These are phyloP conservation scores for Lanmaoa pseudosensibilis DNA, from an alignment of 768 basidiomycete species.

Conservation along the genomic window DNA sequence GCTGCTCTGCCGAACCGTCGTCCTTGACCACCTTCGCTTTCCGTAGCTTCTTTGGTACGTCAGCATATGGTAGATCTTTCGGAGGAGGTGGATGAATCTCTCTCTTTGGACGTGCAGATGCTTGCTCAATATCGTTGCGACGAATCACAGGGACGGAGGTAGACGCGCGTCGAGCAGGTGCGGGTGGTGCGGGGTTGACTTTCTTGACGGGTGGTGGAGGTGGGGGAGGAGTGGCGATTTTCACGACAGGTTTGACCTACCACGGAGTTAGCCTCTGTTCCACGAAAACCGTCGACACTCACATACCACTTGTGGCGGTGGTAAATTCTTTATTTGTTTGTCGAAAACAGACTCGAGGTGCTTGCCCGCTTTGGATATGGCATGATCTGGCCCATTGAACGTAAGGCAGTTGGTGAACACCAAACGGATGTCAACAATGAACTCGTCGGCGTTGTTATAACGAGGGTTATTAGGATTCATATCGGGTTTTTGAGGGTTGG, in stretches of 20 bases:
- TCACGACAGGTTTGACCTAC: constrained; percentile 46
- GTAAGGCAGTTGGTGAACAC: constrained; percentile 86
- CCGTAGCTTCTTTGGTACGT: constrained; percentile 67
- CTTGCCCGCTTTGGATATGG: constrained; percentile 75
- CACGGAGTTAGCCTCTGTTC: constrained; percentile 13
- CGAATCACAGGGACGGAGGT: constrained; percentile 82
- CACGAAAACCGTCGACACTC: constrained; percentile 19
- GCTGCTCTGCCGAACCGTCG: constrained; percentile 75
- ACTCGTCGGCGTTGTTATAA: constrained; percentile 76
- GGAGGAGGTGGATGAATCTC: constrained; percentile 96
- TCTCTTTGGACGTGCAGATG: constrained; percentile 83
- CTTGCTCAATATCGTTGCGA: constrained; percentile 62
- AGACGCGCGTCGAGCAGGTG: constrained; percentile 66
- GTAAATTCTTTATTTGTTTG: constrained; percentile 83
- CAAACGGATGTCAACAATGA: constrained; percentile 79
- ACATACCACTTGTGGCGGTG: constrained; percentile 72
- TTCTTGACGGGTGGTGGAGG: constrained; percentile 38
- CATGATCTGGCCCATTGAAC: constrained; percentile 93
- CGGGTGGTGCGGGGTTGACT: constrained; percentile 34
- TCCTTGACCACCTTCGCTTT: constrained; percentile 60
- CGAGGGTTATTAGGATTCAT: constrained; percentile 68
- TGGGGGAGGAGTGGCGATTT: constrained; percentile 41
- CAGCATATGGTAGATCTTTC: constrained; percentile 84
- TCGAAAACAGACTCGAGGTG: constrained; percentile 84
- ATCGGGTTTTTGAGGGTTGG: constrained; percentile 79